phyloP scores from a whole-genome alignment of 2,329 filamentous ascomycete species.

The Penicillium sp. region DNA sequence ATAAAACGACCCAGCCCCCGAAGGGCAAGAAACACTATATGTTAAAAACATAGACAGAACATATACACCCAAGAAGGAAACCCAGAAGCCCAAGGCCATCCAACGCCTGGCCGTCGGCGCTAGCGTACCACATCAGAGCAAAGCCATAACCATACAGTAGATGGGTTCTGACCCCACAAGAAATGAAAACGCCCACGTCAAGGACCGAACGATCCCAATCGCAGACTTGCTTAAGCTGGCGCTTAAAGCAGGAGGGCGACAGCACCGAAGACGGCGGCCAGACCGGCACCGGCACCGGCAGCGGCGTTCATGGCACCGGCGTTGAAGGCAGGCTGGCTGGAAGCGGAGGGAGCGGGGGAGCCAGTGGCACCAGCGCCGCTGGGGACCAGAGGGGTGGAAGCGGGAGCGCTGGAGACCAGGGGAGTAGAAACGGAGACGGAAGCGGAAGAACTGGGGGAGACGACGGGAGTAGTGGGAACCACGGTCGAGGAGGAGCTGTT shows the following conservation, averaged over 20 bases:
- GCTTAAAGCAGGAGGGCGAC: constrained; percentile 46
- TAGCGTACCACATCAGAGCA: background rate
- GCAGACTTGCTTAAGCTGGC: constrained; percentile 1
- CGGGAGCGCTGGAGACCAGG: constrained; percentile 16
- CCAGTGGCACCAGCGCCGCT: constrained; percentile 11
- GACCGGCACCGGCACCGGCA: constrained; percentile 47
- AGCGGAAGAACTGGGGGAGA: constrained; percentile 9
- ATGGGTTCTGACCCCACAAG: background rate
- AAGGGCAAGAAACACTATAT: constrained; percentile 37
- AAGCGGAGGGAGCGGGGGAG: constrained; percentile 16
- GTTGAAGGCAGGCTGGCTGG: constrained; percentile 37
- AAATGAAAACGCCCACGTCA: background rate
- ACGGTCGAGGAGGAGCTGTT: constrained; percentile 23
- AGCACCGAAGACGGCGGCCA: constrained; percentile 52
- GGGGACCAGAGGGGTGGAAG: constrained; percentile 24
- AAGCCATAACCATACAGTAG: background rate
- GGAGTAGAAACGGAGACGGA: constrained; percentile 14
- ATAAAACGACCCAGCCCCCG: constrained; percentile 6
- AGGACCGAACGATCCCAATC: constrained; percentile 4
- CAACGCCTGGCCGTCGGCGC: constrained; percentile 7
- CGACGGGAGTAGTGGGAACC: constrained; percentile 18
- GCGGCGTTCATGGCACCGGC: constrained; percentile 50
- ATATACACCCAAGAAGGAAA: constrained; percentile 16
- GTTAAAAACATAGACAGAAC: constrained; percentile 27
- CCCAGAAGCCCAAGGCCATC: constrained; percentile 1